Evolutionary conservation across 2,329 filamentous ascomycete genomes (phyloP).

Genomic region (Aspergillus sp.): DNA sequence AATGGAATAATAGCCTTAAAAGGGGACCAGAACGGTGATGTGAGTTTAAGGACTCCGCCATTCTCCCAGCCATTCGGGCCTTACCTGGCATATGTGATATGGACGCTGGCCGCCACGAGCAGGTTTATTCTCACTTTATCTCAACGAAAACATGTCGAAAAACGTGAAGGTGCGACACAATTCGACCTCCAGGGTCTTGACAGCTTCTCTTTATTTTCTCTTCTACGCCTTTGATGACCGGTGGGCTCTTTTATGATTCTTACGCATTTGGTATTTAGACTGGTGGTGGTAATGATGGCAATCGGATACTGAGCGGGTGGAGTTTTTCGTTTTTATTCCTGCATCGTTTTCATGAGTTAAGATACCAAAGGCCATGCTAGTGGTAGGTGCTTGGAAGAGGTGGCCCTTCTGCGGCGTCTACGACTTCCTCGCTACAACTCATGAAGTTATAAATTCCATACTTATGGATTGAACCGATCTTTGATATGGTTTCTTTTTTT

Average conservation of each 20-base stretch:
- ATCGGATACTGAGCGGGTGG: constrained; percentile 18
- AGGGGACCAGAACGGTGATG: background rate
- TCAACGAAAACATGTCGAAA: background rate
- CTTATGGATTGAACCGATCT: constrained; percentile 2
- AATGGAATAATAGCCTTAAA: background rate
- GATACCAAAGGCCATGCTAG: constrained; percentile 16
- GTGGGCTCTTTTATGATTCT: constrained; percentile 9
- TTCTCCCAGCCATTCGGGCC: background rate
- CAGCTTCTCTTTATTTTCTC: background rate
- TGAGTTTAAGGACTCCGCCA: background rate
- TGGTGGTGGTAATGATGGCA: constrained; percentile 10
- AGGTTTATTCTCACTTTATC: background rate
- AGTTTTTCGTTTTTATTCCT: constrained; percentile 16
- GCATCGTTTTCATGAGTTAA: constrained; percentile 17
- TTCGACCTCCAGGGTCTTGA: background rate
- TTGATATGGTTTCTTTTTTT: background rate
- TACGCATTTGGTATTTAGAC: constrained; percentile 19
- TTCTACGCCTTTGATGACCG: constrained; percentile 6
- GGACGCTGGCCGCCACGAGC: background rate
- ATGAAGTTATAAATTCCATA: constrained; percentile 3
- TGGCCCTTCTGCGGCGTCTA: constrained; percentile 4
- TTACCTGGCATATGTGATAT: constrained; percentile 2
- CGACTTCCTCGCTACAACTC: background rate
- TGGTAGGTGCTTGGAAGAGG: constrained; percentile 12
- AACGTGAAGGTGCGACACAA: background rate